phyloP scores from a whole-genome alignment of 768 basidiomycete genomes.

The Naganishia kalamii region DNA sequence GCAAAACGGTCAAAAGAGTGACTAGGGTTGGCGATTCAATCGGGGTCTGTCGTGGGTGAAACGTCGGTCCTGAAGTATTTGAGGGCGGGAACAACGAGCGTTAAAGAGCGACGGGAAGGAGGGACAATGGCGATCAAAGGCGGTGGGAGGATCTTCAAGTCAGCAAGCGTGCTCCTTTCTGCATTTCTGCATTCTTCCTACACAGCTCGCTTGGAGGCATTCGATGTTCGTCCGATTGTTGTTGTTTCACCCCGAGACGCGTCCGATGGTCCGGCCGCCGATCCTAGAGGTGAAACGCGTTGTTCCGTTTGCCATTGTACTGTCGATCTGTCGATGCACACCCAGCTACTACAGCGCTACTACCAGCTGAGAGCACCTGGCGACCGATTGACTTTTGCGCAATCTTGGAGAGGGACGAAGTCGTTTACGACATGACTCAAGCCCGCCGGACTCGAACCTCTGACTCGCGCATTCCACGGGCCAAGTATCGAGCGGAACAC shows the following conservation, averaged over 20 bases:
- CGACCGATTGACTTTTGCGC: no score
- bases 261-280: not conserved
- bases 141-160: not conserved
- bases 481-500: no score
- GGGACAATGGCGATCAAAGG: not conserved
- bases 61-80: not conserved
- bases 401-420: no score
- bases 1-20: not conserved
- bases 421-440: no score
- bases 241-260: constrained; percentile 4
- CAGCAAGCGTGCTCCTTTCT: not conserved
- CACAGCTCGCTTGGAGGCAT: constrained; percentile 9
- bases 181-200: not conserved
- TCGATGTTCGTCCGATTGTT: constrained; percentile 4
- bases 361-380: no score
- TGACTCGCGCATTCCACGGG: no score
- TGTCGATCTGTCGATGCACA: no score
- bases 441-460: no score
- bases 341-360: no score
- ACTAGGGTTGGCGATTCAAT: not conserved
- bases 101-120: not conserved
- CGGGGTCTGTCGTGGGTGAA: not conserved
- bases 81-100: constrained; percentile 1
- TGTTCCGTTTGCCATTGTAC: not conserved
- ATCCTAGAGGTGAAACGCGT: not conserved